Base-by-base conservation (phyloP, 441 rosid species). In the Macaranga tanarius region DNA sequence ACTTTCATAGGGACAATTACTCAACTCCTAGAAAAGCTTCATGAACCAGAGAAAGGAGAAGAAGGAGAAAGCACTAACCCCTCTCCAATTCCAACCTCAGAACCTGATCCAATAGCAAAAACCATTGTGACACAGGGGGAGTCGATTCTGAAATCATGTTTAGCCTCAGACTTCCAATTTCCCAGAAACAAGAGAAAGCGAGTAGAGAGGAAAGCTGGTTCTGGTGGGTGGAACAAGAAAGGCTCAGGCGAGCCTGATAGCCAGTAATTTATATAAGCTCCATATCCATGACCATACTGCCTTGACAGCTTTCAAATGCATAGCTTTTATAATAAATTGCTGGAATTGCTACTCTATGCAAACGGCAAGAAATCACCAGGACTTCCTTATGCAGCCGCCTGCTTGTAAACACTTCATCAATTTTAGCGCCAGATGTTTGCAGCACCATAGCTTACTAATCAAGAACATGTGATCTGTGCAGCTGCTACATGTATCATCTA, bases 121-220 rank as follows among this genome's bases (percentile, higher is more conserved):
- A 45, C 75, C 47, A 57, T 50, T 0, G 66, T 55, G 10, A 31
- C 77, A 65, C 84, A 77, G 71, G 81, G 58, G 51, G 88, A 86
- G 47, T 78, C 91, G 17, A 82, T 82, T 78, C 88, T 91, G 26
- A 82, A 86, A 74, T 84, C 95, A 62, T 89, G 90, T 83, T 84
- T 95, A 69, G 91, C 90, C 57, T 77, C 93, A 4, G 96, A 92
- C 55, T 71, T 88, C 74, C 81, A 86, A 67, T 80, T 95, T 76
- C 96, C 96, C 0, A 83, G 79, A 77, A 92, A 86, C 86, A 95
- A 95, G 79, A 88, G 98, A 79, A 95, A 88, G 74, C 86, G 98
- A 76, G 99, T 87, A 47, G 98, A 92, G 48, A 87, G 96, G 65
- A 92, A 87, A 83, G 90, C 87, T 50, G 85, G 95, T 74, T 78